phyloP scores from a whole-genome alignment of 2,329 filamentous ascomycete genomes.

The Grosmannia serpens region DNA sequence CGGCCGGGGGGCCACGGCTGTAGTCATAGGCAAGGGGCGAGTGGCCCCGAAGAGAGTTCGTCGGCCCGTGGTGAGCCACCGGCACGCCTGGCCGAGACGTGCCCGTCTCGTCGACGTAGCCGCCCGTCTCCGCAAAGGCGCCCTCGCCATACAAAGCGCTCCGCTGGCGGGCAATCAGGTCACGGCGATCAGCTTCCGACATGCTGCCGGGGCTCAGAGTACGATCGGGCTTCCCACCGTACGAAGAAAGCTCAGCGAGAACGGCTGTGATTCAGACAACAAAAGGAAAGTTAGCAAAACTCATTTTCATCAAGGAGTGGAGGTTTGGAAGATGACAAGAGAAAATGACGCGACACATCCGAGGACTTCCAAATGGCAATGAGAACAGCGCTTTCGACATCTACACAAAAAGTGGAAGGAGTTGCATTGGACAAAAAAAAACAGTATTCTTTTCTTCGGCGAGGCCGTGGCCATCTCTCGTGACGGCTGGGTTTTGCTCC shows the following conservation, averaged over 20 bases:
- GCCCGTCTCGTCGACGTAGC: constrained; percentile 58
- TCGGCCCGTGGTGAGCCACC: constrained; percentile 41
- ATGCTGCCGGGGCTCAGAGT: constrained; percentile 72
- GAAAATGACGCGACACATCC: constrained; percentile 2
- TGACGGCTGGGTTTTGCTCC: constrained; percentile 11
- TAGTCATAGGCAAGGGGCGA: constrained; percentile 72
- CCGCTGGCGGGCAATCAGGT: constrained; percentile 91
- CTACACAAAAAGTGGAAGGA: constrained; percentile 7
- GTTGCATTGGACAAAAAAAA: constrained; percentile 10
- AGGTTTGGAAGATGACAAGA: not conserved
- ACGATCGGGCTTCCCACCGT: constrained; percentile 65
- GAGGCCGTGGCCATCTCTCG: constrained; percentile 8
- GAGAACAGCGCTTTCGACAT: constrained; percentile 6
- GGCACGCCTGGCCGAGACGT: constrained; percentile 54
- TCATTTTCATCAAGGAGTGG: constrained; percentile 6
- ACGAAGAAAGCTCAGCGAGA: constrained; percentile 31
- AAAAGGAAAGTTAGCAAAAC: constrained; percentile 16
- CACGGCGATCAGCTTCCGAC: constrained; percentile 92
- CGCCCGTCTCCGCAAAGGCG: constrained; percentile 53
- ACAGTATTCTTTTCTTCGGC: constrained; percentile 4
- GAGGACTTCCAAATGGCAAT: not conserved
- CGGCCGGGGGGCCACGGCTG: constrained; percentile 29
- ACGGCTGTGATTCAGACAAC: constrained; percentile 32
- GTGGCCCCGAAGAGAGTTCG: constrained; percentile 56
- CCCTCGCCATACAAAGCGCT: constrained; percentile 82